Evolutionary conservation across 306 rosid genomes (phyloP).

Genomic region (Dalbergia oliveri): DNA sequence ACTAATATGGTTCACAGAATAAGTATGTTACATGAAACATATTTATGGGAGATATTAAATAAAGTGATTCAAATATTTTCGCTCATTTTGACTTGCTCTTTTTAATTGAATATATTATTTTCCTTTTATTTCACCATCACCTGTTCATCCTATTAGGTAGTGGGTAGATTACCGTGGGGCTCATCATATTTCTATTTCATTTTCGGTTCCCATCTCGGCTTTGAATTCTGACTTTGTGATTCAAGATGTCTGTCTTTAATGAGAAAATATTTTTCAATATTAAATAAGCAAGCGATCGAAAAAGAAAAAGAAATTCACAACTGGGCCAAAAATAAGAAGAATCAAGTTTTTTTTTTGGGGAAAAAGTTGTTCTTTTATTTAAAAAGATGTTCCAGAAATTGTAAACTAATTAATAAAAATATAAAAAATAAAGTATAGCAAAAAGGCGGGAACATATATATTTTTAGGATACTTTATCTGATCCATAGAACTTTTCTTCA

Average conservation of each 20-base stretch:
- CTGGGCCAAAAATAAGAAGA: background rate
- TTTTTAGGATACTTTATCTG: background rate
- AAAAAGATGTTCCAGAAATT: background rate
- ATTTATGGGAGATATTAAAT: no score
- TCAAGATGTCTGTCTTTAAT: background rate
- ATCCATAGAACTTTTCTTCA: no score
- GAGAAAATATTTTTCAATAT: background rate
- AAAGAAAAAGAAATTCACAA: background rate
- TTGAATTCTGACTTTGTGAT: slow-evolving; percentile 41
- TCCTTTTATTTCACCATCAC: no score
- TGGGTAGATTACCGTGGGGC: slow-evolving; percentile 23
- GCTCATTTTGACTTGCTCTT: no score
- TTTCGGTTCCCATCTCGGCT: slow-evolving; percentile 37
- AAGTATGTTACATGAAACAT: no score
- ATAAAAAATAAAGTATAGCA: no score
- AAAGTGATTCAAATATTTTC: no score
- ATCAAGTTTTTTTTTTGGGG: background rate
- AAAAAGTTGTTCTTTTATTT: background rate
- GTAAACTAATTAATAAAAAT: no score
- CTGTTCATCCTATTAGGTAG: no score
- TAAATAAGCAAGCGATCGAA: background rate
- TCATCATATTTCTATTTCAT: slow-evolving; percentile 33
- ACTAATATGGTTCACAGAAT: no score
- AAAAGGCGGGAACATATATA: background rate
- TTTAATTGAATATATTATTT: no score